Conservation (phyloP, 306 rosid species). For the Ochetophila trinervis region DNA sequence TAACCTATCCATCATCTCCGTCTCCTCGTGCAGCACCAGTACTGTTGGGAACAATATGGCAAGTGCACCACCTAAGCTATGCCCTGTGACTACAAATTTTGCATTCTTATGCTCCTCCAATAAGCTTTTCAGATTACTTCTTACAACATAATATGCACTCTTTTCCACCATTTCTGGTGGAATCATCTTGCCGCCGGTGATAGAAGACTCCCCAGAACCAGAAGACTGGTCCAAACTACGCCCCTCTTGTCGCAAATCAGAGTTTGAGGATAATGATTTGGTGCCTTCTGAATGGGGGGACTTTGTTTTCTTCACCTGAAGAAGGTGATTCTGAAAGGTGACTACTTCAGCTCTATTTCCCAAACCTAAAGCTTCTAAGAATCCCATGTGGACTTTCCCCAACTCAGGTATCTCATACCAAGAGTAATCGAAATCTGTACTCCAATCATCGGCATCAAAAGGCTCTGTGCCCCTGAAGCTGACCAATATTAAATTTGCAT, state of each 20-base stretch:
- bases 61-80: constrained; percentile 78
- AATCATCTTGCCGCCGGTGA: constrained; percentile 9
- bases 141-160: constrained; percentile 55
- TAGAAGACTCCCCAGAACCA: constrained; percentile 11
- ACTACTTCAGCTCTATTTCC: constrained; percentile 45
- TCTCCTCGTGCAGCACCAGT: constrained; percentile 57
- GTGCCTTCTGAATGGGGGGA: constrained; percentile 17
- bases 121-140: constrained; percentile 47
- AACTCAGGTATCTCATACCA: constrained; percentile 66
- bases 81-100: constrained; percentile 69
- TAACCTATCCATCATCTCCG: constrained; percentile 54
- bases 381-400: constrained; percentile 77
- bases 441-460: constrained; percentile 72
- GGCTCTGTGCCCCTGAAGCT: constrained; percentile 81
- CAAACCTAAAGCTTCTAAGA: constrained; percentile 79
- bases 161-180: constrained; percentile 35
- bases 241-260: constrained; percentile 13
- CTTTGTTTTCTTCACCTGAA: constrained; percentile 2
- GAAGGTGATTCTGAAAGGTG: constrained; percentile 43
- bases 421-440: constrained; percentile 74
- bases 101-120: constrained; percentile 64
- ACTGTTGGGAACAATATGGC: constrained; percentile 66
- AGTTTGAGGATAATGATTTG: constrained; percentile 18
- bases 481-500: constrained; percentile 62
- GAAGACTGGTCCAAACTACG: constrained; percentile 10